Evolutionary conservation across 139 green algal genomes (phyloP), one percentile per base, ranked within the genome.

Genomic region (Limnomonas spitsbergensis): DNA sequence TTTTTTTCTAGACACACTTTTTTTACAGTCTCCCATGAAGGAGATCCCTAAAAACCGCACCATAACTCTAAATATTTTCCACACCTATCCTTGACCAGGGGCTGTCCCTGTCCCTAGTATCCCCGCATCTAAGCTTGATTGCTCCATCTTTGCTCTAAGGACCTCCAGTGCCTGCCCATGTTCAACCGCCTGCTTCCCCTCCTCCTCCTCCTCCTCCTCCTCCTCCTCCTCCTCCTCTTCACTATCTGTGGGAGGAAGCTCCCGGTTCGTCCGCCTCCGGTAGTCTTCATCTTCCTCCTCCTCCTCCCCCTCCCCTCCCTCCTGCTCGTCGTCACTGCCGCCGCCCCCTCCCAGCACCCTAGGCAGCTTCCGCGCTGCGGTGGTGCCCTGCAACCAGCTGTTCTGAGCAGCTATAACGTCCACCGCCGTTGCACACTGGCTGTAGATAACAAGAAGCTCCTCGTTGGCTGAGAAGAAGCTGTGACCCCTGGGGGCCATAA

Each of bases 371-470:
- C 20, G 37, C 14, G 40, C 37, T 76, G 56, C 70, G 80, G 61
- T 70, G 56, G 61, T 32, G 35, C 85, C 68, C 27, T 80, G 73
- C 42, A 96, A 75, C 73, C 87, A 94, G 9, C 68, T 71, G 2
- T 89, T 84, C 84, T 99, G 95, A 31, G 89, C 87, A 14, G 73
- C 80, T 35, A 98, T 94, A 20, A 99, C 89, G 7, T 97, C 91
- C 3, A 56, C 81, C 0, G 89, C 89, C 1, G 89, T 95, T 6
- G 66, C 53, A 78, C 94, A 98, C 3, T 61, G 77, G 2, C 89
- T 86, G 73, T 99, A 99, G 0, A 66, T 53, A 1, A 94, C 88
- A 72, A 99, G 87, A 42, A 98, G 81, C 32, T 94, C 90, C 35
- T 80, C 80, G 83, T 99, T 99, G 3, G 95, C 68, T 29, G 79